Conservation (phyloP, 345 rosid species). For the Eucalyptus cladocalyx region DNA sequence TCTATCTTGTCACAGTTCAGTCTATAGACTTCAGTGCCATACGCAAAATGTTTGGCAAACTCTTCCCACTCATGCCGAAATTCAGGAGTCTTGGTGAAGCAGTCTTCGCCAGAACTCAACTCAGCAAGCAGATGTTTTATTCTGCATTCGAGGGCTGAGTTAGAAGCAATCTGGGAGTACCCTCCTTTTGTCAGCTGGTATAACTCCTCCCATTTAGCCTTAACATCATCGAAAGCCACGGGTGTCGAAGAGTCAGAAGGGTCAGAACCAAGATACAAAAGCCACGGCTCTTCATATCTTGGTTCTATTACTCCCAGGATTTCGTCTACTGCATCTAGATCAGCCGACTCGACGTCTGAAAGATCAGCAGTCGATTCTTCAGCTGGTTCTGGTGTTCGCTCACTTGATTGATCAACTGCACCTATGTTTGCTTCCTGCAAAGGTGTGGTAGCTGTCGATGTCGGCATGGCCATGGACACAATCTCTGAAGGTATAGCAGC, state of each 20-base stretch:
- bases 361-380: not conserved
- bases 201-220: not conserved
- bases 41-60: not conserved
- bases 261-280: not conserved
- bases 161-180: not conserved
- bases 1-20: not conserved
- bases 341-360: not conserved
- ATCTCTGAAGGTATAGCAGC: slow-evolving; percentile 71
- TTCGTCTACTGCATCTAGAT: not conserved
- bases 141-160: not conserved
- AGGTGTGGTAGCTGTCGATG: not conserved
- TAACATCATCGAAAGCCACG: not conserved
- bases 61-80: not conserved
- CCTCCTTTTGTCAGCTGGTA: not conserved
- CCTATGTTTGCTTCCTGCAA: not conserved
- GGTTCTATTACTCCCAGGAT: not conserved
- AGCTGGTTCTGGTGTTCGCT: not conserved
- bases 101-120: not conserved
- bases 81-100: not conserved
- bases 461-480: not conserved
- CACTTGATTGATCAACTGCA: not conserved
- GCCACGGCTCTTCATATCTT: not conserved
- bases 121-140: not conserved
- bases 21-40: not conserved
- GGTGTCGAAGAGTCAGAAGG: not conserved